Evolutionary conservation across 1,139 yeast species (phyloP).

Genomic region (Candida sanyaensis): DNA sequence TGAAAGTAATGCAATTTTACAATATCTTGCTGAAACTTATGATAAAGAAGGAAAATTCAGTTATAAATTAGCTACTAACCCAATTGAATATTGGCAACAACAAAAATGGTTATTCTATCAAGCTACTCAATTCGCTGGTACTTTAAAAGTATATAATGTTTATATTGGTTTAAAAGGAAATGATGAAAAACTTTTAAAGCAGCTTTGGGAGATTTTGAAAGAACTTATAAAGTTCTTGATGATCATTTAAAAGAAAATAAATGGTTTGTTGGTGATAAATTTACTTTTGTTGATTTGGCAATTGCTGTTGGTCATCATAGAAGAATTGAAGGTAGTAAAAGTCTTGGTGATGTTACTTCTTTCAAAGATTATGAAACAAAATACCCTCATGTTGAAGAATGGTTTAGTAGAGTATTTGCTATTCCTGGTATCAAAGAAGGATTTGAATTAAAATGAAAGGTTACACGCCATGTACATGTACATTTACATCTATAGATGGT

Average conservation of each 20-base stretch:
- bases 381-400: constrained; percentile 10
- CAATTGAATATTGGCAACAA: constrained; percentile 11
- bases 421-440: constrained; percentile 9
- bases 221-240: constrained; percentile 2
- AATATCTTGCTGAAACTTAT: constrained; percentile 12
- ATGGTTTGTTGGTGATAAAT: constrained; percentile 14
- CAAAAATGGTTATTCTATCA: constrained; percentile 13
- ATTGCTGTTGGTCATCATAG: constrained; percentile 11
- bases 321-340: constrained; percentile 8
- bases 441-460: not conserved
- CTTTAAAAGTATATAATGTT: not conserved
- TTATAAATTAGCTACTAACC: constrained; percentile 5
- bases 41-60: constrained; percentile 11
- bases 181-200: not conserved
- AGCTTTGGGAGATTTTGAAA: not conserved
- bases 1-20: constrained; percentile 15
- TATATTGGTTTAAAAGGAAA: not conserved
- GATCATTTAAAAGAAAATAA: not conserved
- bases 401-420: constrained; percentile 9
- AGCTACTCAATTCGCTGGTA: constrained; percentile 10
- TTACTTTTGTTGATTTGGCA: constrained; percentile 13
- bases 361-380: constrained; percentile 7
- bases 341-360: constrained; percentile 5
- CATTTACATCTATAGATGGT: too few relatives aligned
- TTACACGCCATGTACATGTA: not conserved